Evolutionary conservation across 2,329 filamentous ascomycete species (phyloP).

Genomic region (Fusarium xylarioides): DNA sequence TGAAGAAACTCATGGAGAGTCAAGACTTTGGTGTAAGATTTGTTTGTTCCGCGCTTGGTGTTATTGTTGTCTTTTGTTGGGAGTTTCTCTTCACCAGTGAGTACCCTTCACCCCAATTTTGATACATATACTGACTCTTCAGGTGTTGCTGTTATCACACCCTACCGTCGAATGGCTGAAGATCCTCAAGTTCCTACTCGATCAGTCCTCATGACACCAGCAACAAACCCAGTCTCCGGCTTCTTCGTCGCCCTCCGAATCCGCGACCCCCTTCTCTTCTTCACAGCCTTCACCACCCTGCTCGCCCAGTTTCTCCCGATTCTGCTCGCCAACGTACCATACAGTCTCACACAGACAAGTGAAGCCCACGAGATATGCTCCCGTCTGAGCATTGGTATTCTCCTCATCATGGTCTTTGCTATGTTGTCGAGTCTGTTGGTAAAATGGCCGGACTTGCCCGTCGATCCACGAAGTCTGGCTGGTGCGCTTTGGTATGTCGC

Average conservation of each 20-base stretch:
- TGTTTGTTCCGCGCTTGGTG: constrained; percentile 53
- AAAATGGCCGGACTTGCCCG: constrained; percentile 54
- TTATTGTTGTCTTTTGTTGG: constrained; percentile 54
- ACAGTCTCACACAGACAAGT: constrained; percentile 52
- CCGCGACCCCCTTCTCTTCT: constrained; percentile 51
- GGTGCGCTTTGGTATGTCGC: constrained; percentile 55
- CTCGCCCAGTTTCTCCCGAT: constrained; percentile 59
- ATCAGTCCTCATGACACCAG: constrained; percentile 53
- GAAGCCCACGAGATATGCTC: constrained; percentile 52
- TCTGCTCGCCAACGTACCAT: constrained; percentile 58
- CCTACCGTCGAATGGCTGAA: constrained; percentile 52
- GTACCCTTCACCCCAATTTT: neutral
- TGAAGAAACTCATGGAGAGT: constrained; percentile 49
- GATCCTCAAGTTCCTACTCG: constrained; percentile 45
- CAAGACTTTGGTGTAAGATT: constrained; percentile 56
- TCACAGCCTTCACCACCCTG: constrained; percentile 53
- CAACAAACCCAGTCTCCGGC: constrained; percentile 57
- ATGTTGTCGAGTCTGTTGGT: constrained; percentile 52
- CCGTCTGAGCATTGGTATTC: constrained; percentile 49
- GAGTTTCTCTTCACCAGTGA: constrained; percentile 53
- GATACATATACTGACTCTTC: neutral
- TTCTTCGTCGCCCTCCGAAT: constrained; percentile 40
- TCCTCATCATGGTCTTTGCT: constrained; percentile 54
- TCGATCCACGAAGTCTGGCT: constrained; percentile 56
- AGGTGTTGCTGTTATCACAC: constrained; percentile 54